phyloP scores from a whole-genome alignment of 1,284 basidiomycete species.

The Malassezia japonica region DNA sequence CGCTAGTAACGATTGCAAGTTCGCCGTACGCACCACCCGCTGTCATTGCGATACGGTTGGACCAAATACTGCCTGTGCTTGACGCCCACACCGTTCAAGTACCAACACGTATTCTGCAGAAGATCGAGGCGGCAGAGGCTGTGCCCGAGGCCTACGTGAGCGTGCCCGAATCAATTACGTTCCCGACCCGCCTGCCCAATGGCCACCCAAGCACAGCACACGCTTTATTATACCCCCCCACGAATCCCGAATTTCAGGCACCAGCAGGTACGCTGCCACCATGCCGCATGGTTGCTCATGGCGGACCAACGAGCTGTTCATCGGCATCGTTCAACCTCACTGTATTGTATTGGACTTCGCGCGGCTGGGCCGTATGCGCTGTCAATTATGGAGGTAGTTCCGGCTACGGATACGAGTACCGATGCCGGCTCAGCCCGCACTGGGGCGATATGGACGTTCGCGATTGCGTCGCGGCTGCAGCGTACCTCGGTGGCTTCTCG shows the following conservation, averaged over 20 bases:
- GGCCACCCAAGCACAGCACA: slow-evolving; percentile 45
- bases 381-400: slow-evolving; percentile 64
- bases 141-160: slow-evolving; percentile 18
- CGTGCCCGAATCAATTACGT: slow-evolving; percentile 24
- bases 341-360: slow-evolving; percentile 54
- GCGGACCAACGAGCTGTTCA: slow-evolving; percentile 57
- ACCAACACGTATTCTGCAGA: too few species aligned
- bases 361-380: slow-evolving; percentile 53
- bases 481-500: slow-evolving; percentile 51
- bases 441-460: slow-evolving; percentile 63
- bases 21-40: slow-evolving; percentile 19
- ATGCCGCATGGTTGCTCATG: slow-evolving; percentile 58
- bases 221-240: slow-evolving; percentile 58
- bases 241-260: slow-evolving; percentile 56
- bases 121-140: too few species aligned
- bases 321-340: slow-evolving; percentile 51
- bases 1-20: slow-evolving; percentile 22
- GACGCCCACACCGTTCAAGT: too few species aligned
- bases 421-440: slow-evolving; percentile 56
- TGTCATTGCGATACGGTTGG: slow-evolving; percentile 21
- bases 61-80: too few species aligned
- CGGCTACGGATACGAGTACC: slow-evolving; percentile 52
- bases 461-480: slow-evolving; percentile 57
- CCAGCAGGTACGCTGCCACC: slow-evolving; percentile 57
- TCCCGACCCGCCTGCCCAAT: slow-evolving; percentile 29